Base-by-base conservation (phyloP, 345 rosid species). In the Toxicodendron radicans region DNA sequence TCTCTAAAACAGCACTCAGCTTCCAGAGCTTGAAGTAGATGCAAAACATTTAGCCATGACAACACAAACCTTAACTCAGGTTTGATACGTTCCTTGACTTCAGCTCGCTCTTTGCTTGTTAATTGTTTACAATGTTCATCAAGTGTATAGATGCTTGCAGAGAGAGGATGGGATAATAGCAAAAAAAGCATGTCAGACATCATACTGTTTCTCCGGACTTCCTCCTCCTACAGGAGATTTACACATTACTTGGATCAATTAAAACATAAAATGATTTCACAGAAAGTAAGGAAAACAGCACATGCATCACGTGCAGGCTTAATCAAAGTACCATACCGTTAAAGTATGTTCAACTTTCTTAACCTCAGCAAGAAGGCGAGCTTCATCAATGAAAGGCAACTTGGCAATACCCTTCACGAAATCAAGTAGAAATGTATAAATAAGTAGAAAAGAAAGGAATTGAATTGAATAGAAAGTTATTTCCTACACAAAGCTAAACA, bases 341-440 rank as follows among this genome's bases (percentile, higher is more conserved):
- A 93, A 79, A 41, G 90, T 85, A 70, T 87, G 80, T 73, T 93
- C 98, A 58, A 93, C 51, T 71, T 74, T 80, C 56, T 81, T 79
- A 71, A 86, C 94, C 85, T 90, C 97, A 0, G 76, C 83, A 72
- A 95, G 93, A 77, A 95, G 99, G 69, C 96, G 93, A 63, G 41
- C 77, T 83, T 95, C 98, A 24, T 90, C 97, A 68, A 95, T 92
- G 78, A 95, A 95, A 70, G 99, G 99, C 79, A 95, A 79, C 78
- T 91, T 91, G 5, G 95, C 89, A 72, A 91, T 81, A 78, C 97
- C 98, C 98, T 94, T 53, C 56, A 81, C 43, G 61, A 75, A 17
- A 72, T 64, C 53, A 71, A 66, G 59, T 45, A 48, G 21, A 23
- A 72, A 43, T 65, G 21, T 66, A 38, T 62, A 9, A 4, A 33